These are phyloP conservation scores for Chloroidium sp. DNA, from an alignment of 163 green algal genomes.

Conservation along the genomic window DNA sequence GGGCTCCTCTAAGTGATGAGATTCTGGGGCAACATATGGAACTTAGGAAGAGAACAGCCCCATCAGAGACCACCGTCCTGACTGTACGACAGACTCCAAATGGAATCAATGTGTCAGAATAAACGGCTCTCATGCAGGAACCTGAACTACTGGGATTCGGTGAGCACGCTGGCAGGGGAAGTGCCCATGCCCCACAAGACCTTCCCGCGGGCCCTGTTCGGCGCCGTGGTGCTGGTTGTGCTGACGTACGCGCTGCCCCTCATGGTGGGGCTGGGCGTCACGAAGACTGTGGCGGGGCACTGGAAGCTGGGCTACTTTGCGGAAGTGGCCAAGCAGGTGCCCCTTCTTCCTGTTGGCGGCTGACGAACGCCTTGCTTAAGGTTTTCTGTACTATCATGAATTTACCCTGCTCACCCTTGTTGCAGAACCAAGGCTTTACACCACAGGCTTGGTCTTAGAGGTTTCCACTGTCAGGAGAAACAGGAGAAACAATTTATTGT, in stretches of 20 bases:
- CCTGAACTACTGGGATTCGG: conserved; percentile 92
- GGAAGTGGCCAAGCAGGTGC: conserved; percentile 49
- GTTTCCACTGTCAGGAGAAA: no score
- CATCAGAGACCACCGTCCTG: background rate
- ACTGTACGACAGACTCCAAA: background rate
- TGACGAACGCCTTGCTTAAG: no score
- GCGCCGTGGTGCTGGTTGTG: conserved; percentile 71
- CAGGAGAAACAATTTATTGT: no score
- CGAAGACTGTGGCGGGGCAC: conserved; percentile 21
- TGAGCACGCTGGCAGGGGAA: conserved; percentile 83
- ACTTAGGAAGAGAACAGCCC: no score
- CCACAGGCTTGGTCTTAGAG: no score
- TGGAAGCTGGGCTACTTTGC: conserved; percentile 86
- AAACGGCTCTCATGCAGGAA: conserved; percentile 53
- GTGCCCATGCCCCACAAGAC: conserved; percentile 65
- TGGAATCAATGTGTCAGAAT: background rate
- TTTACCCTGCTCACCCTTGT: no score
- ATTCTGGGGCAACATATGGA: no score
- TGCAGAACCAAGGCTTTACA: no score
- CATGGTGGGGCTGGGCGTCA: conserved; percentile 72
- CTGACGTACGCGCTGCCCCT: conserved; percentile 82
- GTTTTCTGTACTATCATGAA: no score
- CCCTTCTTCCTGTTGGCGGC: background rate
- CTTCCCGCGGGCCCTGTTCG: conserved; percentile 76
- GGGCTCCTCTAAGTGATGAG: no score